Evolutionary conservation across 495 filamentous ascomycete genomes (phyloP).

Genomic region (Jackrogersella multiformis): DNA sequence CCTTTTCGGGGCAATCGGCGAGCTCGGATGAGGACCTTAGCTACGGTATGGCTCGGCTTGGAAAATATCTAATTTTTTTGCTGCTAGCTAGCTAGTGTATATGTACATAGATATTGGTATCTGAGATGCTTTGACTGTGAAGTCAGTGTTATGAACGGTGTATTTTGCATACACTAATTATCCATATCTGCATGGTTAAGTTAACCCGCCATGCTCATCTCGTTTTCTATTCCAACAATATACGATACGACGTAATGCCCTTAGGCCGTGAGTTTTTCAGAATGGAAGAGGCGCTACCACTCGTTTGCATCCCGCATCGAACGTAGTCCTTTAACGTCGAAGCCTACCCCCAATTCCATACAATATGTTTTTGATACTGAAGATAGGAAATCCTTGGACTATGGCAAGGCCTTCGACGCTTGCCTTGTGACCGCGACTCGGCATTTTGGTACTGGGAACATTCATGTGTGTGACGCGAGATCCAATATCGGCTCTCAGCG

Average conservation of each 20-base stretch:
- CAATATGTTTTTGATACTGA: constrained; percentile 26
- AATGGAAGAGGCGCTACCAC: neutral
- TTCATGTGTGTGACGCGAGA: neutral
- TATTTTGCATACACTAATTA: neutral
- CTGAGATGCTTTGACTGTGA: constrained; percentile 5
- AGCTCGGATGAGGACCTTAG: neutral
- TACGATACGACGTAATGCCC: constrained; percentile 5
- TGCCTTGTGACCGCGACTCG: constrained; percentile 1
- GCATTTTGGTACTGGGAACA: neutral
- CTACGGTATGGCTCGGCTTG: no score
- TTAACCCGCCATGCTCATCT: constrained; percentile 19
- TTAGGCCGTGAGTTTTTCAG: constrained; percentile 1
- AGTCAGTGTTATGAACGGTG: constrained; percentile 2
- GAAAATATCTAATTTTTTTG: constrained; percentile 4
- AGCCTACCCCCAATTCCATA: constrained; percentile 16
- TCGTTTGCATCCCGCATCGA: neutral
- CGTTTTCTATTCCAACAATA: constrained; percentile 31
- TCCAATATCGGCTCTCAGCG: neutral
- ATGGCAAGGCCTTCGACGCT: neutral
- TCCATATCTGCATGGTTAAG: constrained; percentile 2
- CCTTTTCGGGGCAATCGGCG: neutral
- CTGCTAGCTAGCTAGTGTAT: constrained; percentile 1
- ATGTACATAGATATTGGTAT: constrained; percentile 6
- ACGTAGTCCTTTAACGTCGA: neutral
- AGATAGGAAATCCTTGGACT: constrained; percentile 21